Evolutionary conservation across 495 filamentous ascomycete species (phyloP).

Genomic region (Hyaloscypha variabilis): DNA sequence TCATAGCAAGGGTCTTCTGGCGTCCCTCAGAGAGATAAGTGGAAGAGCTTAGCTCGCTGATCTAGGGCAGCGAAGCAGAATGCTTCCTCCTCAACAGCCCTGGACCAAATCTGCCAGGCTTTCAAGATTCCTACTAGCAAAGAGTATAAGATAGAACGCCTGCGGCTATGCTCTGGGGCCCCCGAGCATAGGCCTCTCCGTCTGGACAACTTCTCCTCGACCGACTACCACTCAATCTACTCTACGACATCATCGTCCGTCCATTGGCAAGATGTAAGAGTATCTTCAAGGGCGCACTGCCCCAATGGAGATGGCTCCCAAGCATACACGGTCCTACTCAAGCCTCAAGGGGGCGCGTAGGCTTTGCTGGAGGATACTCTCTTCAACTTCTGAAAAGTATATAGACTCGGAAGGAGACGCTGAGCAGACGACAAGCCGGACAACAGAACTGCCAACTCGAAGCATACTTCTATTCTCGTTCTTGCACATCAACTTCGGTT

Average conservation of each 20-base stretch:
- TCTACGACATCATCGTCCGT: background rate
- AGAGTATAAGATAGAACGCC: background rate
- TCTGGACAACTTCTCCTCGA: background rate
- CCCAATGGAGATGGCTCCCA: background rate
- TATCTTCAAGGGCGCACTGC: background rate
- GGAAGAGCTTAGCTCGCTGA: background rate
- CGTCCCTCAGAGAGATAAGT: too few relatives aligned
- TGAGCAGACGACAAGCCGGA: background rate
- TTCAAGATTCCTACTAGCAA: background rate
- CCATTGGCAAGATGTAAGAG: slow-evolving; percentile 5
- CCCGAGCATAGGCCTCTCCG: background rate
- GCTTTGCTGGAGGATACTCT: background rate
- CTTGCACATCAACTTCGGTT: background rate
- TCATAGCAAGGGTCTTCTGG: background rate
- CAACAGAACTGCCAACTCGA: slow-evolving; percentile 1
- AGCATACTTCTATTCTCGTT: background rate
- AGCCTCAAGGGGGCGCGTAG: slow-evolving; percentile 2
- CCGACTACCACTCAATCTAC: background rate
- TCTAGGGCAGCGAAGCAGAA: background rate
- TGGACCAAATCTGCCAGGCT: background rate
- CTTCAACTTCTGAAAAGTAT: background rate
- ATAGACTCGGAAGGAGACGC: background rate
- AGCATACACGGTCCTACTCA: background rate
- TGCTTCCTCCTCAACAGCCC: background rate
- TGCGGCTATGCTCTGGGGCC: background rate